phyloP scores from a whole-genome alignment of 768 basidiomycete genomes.

The Coprinopsis sp. region DNA sequence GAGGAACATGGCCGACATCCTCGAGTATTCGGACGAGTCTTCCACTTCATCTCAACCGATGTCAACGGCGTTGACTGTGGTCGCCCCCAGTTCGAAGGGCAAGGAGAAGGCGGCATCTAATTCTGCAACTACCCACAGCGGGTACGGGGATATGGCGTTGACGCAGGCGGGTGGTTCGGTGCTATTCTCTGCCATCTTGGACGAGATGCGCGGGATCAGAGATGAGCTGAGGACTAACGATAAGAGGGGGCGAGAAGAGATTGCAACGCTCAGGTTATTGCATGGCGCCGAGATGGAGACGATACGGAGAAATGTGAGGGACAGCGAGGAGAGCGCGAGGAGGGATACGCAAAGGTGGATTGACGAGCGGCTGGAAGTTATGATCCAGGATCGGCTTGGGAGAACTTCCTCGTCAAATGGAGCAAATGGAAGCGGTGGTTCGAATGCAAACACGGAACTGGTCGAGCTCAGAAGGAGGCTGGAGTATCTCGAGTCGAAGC shows the following conservation, averaged over 20 bases:
- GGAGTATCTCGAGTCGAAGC: neutral
- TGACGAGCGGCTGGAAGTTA: neutral
- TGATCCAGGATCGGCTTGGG: neutral
- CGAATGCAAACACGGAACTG: neutral
- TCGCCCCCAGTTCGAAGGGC: neutral
- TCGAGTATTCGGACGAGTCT: neutral
- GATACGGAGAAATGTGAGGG: neutral
- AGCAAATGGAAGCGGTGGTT: neutral
- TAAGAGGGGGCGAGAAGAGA: slow-evolving; percentile 3
- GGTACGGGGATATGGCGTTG: neutral
- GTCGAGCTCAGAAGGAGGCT: neutral
- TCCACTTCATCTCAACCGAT: no score
- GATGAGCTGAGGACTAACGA: slow-evolving; percentile 5
- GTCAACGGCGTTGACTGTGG: no score
- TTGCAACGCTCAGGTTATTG: slow-evolving; percentile 3
- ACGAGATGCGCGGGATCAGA: slow-evolving; percentile 4
- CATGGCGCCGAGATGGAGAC: slow-evolving; percentile 7
- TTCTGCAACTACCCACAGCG: neutral
- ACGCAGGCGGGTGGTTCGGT: neutral
- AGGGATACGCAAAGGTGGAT: neutral
- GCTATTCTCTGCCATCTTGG: neutral
- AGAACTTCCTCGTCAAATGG: neutral
- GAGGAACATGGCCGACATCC: slow-evolving; percentile 5
- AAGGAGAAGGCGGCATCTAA: slow-evolving; percentile 1
- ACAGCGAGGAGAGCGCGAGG: neutral